Conservation (phyloP, 768 basidiomycete species). For the Porphyrellus cyaneotinctus region DNA sequence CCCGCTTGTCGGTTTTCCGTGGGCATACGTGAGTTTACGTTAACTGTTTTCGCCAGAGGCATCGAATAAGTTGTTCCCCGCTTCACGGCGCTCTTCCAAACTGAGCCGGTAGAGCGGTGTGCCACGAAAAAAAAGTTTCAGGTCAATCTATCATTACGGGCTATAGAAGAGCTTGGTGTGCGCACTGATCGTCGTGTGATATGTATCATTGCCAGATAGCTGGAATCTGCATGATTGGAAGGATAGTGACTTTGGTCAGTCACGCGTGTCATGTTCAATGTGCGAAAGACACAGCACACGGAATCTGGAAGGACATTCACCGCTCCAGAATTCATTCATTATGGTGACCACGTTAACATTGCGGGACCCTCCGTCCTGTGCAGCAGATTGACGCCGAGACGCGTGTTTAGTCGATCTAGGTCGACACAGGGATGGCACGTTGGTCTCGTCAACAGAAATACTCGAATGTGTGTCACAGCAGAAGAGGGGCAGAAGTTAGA, state of each 20-base stretch:
- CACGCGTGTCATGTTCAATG: conserved; percentile 1
- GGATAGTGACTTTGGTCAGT: background rate
- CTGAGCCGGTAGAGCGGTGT: background rate
- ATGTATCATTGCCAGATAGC: background rate
- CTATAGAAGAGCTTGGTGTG: background rate
- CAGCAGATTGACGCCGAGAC: conserved; percentile 4
- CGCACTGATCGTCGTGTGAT: background rate
- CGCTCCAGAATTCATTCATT: background rate
- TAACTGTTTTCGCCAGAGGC: conserved; percentile 11
- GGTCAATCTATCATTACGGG: background rate
- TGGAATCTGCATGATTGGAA: background rate
- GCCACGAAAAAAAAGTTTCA: background rate
- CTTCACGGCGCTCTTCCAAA: conserved; percentile 1
- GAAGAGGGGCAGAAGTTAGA: conserved; percentile 8
- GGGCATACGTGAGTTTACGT: conserved; percentile 32
- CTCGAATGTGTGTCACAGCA: conserved; percentile 14
- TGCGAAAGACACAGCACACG: conserved; percentile 12
- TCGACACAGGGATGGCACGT: conserved; percentile 14
- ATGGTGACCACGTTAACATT: too few species aligned
- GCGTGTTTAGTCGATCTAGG: conserved; percentile 7
- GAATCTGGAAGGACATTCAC: conserved; percentile 3
- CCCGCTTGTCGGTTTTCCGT: conserved; percentile 28
- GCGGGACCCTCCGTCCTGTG: conserved; percentile 4
- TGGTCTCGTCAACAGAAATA: conserved; percentile 3
- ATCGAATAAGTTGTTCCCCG: conserved; percentile 8